A percentile compares a stretch with the other conserved stretches of the same genome.
Evolutionary conservation across 2,329 filamentous ascomycete genomes (phyloP).

Genomic region (Aschersonia sp.): DNA sequence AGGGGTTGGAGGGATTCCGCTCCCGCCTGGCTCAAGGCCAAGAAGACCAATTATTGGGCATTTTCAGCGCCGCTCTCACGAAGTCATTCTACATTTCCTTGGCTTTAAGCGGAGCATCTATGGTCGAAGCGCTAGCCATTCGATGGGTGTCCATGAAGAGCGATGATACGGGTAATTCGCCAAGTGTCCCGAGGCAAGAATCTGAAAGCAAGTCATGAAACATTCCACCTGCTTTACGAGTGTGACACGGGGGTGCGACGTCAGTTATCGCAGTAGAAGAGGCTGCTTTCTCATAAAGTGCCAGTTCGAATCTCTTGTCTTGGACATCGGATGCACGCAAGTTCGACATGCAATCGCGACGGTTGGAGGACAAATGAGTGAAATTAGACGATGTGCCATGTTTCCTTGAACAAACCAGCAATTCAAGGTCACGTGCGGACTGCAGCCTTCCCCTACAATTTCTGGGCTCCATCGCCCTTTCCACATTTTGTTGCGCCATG

Average conservation of each 20-base stretch:
- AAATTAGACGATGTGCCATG: neutral
- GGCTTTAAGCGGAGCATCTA: neutral
- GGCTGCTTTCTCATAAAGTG: neutral
- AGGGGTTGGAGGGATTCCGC: neutral
- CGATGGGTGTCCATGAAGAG: neutral
- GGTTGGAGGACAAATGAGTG: neutral
- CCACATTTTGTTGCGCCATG: no score
- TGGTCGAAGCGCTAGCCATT: neutral
- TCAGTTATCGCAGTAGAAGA: neutral
- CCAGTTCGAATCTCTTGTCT: neutral
- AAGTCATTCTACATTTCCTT: neutral
- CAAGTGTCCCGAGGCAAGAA: neutral
- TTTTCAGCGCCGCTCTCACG: neutral
- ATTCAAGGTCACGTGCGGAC: no score
- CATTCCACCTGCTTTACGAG: conserved; percentile 10
- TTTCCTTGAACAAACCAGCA: no score
- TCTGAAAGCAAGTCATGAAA: neutral
- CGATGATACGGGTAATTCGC: neutral
- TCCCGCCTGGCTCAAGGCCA: neutral
- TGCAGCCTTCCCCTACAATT: no score
- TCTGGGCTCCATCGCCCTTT: no score
- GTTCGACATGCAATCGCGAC: neutral
- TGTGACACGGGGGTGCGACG: neutral
- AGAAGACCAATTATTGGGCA: neutral
- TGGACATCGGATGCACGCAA: neutral